Percentiles rank a stretch among this genome's conserved stretches.
These are phyloP conservation scores for Raphanus hybrid DNA, from an alignment of 441 rosid genomes.

Conservation along the genomic window DNA sequence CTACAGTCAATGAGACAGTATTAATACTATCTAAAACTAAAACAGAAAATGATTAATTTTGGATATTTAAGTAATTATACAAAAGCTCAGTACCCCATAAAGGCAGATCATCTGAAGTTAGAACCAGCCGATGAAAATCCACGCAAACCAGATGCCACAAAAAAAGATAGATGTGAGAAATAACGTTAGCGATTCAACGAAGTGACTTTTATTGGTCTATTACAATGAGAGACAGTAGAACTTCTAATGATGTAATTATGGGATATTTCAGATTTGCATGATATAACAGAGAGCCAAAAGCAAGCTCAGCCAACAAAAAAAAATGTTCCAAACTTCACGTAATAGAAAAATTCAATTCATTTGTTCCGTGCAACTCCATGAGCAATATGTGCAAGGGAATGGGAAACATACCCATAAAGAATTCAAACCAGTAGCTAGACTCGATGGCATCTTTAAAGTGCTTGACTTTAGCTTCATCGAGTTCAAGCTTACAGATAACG, in stretches of 20 bases:
- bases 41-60: background rate
- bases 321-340: background rate
- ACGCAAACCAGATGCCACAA: constrained; percentile 36
- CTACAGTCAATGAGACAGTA: constrained; percentile 46
- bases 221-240: constrained; percentile 3
- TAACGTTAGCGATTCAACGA: constrained; percentile 17
- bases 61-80: constrained; percentile 38
- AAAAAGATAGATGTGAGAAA: constrained; percentile 20
- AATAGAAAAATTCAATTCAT: background rate
- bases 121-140: constrained; percentile 43
- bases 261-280: background rate
- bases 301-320: background rate
- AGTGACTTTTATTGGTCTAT: background rate
- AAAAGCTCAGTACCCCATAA: constrained; percentile 74
- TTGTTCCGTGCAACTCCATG: constrained; percentile 4
- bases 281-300: background rate
- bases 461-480: constrained; percentile 70
- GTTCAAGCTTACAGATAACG: constrained; percentile 69
- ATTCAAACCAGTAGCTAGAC: constrained; percentile 93
- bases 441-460: constrained; percentile 91
- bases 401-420: constrained; percentile 83
- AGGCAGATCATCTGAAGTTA: constrained; percentile 92
- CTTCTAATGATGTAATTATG: background rate
- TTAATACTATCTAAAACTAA: constrained; percentile 20
- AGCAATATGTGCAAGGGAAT: constrained; percentile 11